phyloP scores from a whole-genome alignment of 1,284 basidiomycete genomes.

The Irpex lacteus region DNA sequence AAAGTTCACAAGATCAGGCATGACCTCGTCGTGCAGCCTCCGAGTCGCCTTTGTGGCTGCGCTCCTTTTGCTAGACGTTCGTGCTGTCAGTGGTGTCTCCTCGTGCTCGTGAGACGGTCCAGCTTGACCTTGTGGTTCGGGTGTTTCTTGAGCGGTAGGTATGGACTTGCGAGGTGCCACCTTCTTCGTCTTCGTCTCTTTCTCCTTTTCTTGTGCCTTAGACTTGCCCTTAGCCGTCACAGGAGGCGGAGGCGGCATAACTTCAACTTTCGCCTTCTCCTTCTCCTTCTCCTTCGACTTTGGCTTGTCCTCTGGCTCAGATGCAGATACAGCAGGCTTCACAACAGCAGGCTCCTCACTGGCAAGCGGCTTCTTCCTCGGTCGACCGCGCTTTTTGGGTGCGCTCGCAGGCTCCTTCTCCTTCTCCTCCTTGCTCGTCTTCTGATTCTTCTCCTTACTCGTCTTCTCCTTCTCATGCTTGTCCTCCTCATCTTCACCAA shows the following conservation, averaged over 20 bases:
- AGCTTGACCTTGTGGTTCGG: too few relatives aligned
- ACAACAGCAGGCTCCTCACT: not conserved
- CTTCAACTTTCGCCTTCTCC: not conserved
- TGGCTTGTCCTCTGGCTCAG: too few relatives aligned
- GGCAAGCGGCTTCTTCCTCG: not conserved
- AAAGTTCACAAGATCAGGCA: conserved; percentile 72
- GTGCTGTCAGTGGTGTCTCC: not conserved
- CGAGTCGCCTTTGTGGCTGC: conserved; percentile 69
- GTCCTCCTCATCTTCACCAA: too few relatives aligned
- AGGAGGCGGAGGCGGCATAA: not conserved
- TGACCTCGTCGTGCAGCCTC: conserved; percentile 62
- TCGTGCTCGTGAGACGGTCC: too few relatives aligned
- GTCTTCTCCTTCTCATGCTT: too few relatives aligned
- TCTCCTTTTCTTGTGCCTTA: not conserved
- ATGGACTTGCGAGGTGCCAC: not conserved
- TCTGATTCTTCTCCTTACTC: not conserved
- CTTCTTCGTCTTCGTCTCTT: not conserved
- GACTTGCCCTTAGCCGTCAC: not conserved
- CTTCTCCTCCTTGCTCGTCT: not conserved
- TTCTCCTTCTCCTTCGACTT: too few relatives aligned
- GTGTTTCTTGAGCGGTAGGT: not conserved
- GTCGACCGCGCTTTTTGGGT: conserved; percentile 6
- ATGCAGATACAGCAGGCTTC: too few relatives aligned
- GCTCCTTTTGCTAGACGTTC: conserved; percentile 38
- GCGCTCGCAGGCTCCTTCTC: not conserved